Percentiles rank a stretch among this genome's conserved stretches.
phyloP scores from a whole-genome alignment of 2,329 filamentous ascomycete species.

The Pezicula rhizophila region DNA sequence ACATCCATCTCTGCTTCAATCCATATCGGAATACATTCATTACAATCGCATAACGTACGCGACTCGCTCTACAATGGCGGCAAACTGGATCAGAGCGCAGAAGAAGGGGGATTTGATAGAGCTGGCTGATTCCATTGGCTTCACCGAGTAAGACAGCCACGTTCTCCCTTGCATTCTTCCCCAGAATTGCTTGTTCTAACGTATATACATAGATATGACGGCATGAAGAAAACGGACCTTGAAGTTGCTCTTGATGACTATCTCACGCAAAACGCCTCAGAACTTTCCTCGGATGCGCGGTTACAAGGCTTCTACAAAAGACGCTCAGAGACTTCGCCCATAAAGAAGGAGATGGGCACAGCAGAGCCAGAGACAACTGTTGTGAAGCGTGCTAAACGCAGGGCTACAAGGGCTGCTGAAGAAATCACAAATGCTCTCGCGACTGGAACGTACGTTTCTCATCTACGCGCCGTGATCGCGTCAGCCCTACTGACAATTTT shows the following conservation, averaged over 20 bases:
- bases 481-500: slow-evolving; percentile 12
- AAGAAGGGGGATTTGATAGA: slow-evolving; percentile 75
- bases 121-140: slow-evolving; percentile 63
- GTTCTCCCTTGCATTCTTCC: slow-evolving; percentile 2
- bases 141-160: slow-evolving; percentile 59
- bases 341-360: slow-evolving; percentile 48
- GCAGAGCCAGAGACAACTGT: slow-evolving; percentile 28
- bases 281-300: slow-evolving; percentile 55
- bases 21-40: slow-evolving; percentile 11
- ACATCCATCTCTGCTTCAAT: slow-evolving; percentile 22
- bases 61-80: slow-evolving; percentile 38
- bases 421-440: slow-evolving; percentile 18
- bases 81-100: slow-evolving; percentile 66
- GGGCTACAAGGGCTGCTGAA: slow-evolving; percentile 37
- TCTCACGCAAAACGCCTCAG: slow-evolving; percentile 62
- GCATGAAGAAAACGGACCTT: slow-evolving; percentile 72
- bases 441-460: slow-evolving; percentile 21
- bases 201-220: slow-evolving; percentile 51
- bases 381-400: slow-evolving; percentile 41
- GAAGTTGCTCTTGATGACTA: slow-evolving; percentile 68
- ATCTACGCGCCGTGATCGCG: slow-evolving; percentile 15
- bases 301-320: slow-evolving; percentile 72
- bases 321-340: slow-evolving; percentile 56
- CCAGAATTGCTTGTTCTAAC: slow-evolving; percentile 9
- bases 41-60: slow-evolving; percentile 39